Base-by-base conservation (phyloP, 805 yeast genomes). In the Saccharomycopsis malanga region DNA sequence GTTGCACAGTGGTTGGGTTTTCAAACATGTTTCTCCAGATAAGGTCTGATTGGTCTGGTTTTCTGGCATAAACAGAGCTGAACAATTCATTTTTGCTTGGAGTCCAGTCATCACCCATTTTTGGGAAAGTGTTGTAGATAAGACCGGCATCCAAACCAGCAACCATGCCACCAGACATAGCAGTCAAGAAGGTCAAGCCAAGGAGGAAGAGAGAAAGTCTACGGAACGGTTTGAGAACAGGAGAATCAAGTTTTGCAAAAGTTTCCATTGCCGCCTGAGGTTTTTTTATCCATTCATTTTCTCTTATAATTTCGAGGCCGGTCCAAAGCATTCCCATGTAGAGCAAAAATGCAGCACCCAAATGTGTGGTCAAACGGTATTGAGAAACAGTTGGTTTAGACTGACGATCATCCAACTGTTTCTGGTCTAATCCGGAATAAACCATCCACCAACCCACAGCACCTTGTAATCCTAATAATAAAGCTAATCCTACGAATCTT, bases 401-500 rank as follows among this genome's bases (percentile, higher is more conserved):
- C 39, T 77, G 83, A 61, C 96, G 76, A 54, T 83, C 88, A 20
- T 74, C 75, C 41, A 93, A 69, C 59, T 83, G 83, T 38, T 81
- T 74, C 58, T 83, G 83, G 61, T 88, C 95, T 47, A 93, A 72
- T 25, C 98, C 98, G 7, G 96, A 87, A 58, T 85, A 80, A 44
- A 93, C 98, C 98, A 93, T 93, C 99, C 99, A 93, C 98, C 98
- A 93, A 27, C 98, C 98, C 55, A 93, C 83, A 45, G 82, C 84
- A 45, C 98, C 98, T 70, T 93, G 98, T 41, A 93, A 68, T 9
- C 96, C 99, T 49, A 93, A 72, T 44, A 93, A 67, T 0, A 73
- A 79, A 36, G 95, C 76, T 39, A 93, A 74, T 1, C 86, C 86
- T 18, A 85, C 64, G 14, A 93, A 69, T 55, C 87, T 74, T 48